These are phyloP conservation scores for Pseudevernia furfuracea DNA, from an alignment of 495 filamentous ascomycete genomes.

Conservation along the genomic window DNA sequence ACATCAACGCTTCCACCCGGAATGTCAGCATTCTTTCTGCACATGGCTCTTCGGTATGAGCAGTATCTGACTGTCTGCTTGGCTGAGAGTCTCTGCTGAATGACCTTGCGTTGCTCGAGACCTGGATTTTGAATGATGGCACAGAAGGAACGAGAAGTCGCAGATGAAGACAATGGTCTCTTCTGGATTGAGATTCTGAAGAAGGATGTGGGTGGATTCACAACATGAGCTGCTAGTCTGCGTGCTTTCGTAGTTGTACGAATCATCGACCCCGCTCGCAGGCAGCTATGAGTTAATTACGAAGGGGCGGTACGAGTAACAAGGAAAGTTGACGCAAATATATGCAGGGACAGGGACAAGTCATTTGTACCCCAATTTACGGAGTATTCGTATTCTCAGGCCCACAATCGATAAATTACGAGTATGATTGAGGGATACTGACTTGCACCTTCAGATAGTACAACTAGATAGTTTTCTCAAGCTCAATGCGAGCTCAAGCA, in stretches of 20 bases:
- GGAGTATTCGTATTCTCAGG: too few species aligned
- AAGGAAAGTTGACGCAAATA: conserved; percentile 2
- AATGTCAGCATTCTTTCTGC: conserved; percentile 30
- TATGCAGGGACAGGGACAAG: neutral
- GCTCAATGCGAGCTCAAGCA: neutral
- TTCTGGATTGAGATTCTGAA: neutral
- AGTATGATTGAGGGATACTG: too few species aligned
- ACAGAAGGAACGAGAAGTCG: conserved; percentile 1
- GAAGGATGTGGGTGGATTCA: conserved; percentile 10
- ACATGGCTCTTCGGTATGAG: conserved; percentile 39
- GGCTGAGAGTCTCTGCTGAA: neutral
- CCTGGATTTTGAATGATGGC: neutral
- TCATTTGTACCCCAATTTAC: neutral
- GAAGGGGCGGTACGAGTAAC: neutral
- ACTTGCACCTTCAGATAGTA: neutral
- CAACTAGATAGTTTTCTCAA: neutral
- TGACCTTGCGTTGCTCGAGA: neutral
- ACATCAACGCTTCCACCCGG: conserved; percentile 38
- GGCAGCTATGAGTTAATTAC: neutral
- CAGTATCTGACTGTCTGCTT: conserved; percentile 29
- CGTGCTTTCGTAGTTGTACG: conserved; percentile 11
- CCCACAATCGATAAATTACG: too few species aligned
- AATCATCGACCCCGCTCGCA: conserved; percentile 19
- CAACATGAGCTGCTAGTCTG: conserved; percentile 13
- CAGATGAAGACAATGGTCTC: neutral